A percentile compares a stretch with the other conserved stretches of the same genome.
Conservation (phyloP, 2,329 filamentous ascomycete species). For the Penicillium italicum region DNA sequence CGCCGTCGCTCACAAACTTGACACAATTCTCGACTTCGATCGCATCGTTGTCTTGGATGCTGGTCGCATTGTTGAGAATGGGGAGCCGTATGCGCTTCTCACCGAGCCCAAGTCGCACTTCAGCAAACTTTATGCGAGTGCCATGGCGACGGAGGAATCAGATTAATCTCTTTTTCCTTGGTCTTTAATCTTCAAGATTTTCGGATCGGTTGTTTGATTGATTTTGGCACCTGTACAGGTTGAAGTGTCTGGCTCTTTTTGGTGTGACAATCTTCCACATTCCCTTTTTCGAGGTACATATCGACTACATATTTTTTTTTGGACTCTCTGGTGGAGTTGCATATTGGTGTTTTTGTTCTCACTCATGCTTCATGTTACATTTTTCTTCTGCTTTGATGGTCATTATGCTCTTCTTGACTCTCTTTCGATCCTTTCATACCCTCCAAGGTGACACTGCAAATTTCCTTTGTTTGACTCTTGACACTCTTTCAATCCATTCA, state of each 20-base stretch:
- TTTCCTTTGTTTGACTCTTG: neutral
- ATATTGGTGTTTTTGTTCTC: neutral
- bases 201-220: neutral
- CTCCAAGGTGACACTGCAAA: neutral
- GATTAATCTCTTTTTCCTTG: constrained; percentile 5
- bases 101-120: constrained; percentile 36
- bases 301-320: constrained; percentile 14
- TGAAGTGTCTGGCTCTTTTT: constrained; percentile 9
- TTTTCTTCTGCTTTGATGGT: constrained; percentile 6
- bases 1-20: constrained; percentile 55
- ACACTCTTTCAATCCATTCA: constrained; percentile 6
- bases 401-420: constrained; percentile 14
- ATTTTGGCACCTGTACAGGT: constrained; percentile 17
- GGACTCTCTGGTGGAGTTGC: constrained; percentile 11
- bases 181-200: neutral
- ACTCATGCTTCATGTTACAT: neutral
- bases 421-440: constrained; percentile 4
- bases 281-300: constrained; percentile 19
- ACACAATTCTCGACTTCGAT: constrained; percentile 43
- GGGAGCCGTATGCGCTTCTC: constrained; percentile 38
- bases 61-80: constrained; percentile 36
- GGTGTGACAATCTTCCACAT: constrained; percentile 8
- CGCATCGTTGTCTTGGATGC: constrained; percentile 38
- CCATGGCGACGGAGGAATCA: constrained; percentile 20
- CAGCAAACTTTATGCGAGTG: constrained; percentile 33